These are phyloP conservation scores for Cryptosporidium sp. DNA, from an alignment of 169 alveolate species.

Conservation along the genomic window DNA sequence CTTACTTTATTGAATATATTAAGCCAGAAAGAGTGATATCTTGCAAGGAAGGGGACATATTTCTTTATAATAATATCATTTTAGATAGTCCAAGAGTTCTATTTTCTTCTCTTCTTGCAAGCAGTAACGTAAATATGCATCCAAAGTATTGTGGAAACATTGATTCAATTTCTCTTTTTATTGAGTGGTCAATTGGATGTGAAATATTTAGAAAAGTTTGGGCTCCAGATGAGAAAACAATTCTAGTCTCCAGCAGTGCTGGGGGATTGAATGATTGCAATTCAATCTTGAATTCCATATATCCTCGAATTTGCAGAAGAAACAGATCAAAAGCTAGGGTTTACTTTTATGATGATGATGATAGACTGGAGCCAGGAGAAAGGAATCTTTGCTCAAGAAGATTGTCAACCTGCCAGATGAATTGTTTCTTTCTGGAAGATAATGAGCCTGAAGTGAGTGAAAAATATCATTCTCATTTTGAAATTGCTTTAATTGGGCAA, in stretches of 20 bases:
- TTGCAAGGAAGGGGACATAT: background rate
- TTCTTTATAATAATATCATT: background rate
- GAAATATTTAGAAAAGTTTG: conserved; percentile 42
- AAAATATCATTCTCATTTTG: background rate
- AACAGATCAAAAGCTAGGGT: conserved; percentile 12
- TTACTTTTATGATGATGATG: background rate
- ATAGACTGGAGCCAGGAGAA: background rate
- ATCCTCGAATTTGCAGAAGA: conserved; percentile 23
- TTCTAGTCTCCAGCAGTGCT: conserved; percentile 13
- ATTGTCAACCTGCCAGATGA: background rate
- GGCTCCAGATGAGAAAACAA: conserved; percentile 51
- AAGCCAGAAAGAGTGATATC: conserved; percentile 7
- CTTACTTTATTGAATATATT: conserved; percentile 33
- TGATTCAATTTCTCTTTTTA: conserved; percentile 45
- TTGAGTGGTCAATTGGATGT: conserved; percentile 69
- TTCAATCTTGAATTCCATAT: conserved; percentile 8
- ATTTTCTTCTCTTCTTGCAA: conserved; percentile 57
- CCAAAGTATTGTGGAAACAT: conserved; percentile 51
- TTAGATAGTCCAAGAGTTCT: conserved; percentile 69
- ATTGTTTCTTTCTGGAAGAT: background rate
- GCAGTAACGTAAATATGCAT: conserved; percentile 41
- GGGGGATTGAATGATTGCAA: conserved; percentile 46
- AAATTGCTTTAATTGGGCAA: conserved; percentile 46
- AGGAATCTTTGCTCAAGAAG: too few relatives aligned
- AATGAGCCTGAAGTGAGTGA: background rate